Base-by-base conservation (phyloP, 73 alveolate genomes). In the Urostyla sp. region DNA sequence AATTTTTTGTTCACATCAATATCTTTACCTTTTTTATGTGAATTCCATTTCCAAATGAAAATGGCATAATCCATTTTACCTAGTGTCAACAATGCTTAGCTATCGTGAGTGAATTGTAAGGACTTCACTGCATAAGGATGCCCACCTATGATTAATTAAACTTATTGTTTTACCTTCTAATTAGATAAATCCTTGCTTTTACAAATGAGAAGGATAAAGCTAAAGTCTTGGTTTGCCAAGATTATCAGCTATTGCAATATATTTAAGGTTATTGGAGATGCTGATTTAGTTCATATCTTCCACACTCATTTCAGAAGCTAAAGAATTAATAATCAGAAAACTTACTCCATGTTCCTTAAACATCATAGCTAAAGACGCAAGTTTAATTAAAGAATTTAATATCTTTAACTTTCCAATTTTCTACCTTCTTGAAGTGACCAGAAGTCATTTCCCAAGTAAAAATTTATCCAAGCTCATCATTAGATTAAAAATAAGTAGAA, bases 311-410 rank as follows among this genome's bases (percentile, higher is more conserved):
- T 69, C 83, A 18, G 83, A 38, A 32, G 13, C 83, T 69, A 69
- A 7, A 69, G 6, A 13, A n/a, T n/a, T n/a, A 31, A 7, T 8
- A 10, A 48, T n/a, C 4, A 24, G 27, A 24, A 48, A 46, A 49
- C 69, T 69, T 69, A 46, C 60, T 10, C 83, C 83, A 69, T 4
- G 38, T 24, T 6, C 83, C 83, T 5, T 46, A 31, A 44, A 69
- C 49, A 35, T 69, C 83, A 67, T 69, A 69, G n/a, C 72, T 54
- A 49, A 37, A 69, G 18, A 49, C 55, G 35, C 83, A 69, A 20
- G 57, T 37, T 28, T 69, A 46, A 11, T 69, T 44, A 16, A 46
- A 67, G 72, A 67, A 69, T 23, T 46, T 52, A 21, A 69, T 43
- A 23, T 69, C 83, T 55, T 69, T 69, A 3, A 69, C 18, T 46